Conservation (phyloP, 1,139 yeast species). For the Ogataea hybrid region DNA sequence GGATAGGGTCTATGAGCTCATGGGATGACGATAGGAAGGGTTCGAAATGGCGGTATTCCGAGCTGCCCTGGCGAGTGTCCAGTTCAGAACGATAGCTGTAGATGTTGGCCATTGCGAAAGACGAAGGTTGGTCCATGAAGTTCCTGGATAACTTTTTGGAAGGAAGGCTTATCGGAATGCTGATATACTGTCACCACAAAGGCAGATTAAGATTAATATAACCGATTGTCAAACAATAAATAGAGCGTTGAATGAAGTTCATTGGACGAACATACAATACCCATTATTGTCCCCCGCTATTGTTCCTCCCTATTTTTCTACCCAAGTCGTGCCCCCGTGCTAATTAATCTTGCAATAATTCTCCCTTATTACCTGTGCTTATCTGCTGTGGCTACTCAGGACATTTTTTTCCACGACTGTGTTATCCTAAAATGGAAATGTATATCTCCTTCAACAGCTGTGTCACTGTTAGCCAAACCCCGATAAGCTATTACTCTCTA, state of each 20-base stretch:
- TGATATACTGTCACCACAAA: slow-evolving; percentile 10
- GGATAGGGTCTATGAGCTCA: slow-evolving; percentile 7
- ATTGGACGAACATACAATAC: slow-evolving; percentile 6
- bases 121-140: slow-evolving; percentile 7
- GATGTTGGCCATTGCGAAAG: slow-evolving; percentile 4
- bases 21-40: slow-evolving; percentile 3
- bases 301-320: not conserved
- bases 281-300: not conserved
- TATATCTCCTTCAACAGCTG: not conserved
- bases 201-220: slow-evolving; percentile 6
- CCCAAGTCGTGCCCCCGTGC: not conserved
- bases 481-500: slow-evolving; percentile 4
- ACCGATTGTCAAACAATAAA: slow-evolving; percentile 8
- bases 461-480: not conserved
- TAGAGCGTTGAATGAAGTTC: slow-evolving; percentile 3
- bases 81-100: slow-evolving; percentile 6
- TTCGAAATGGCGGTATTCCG: slow-evolving; percentile 3
- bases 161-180: slow-evolving; percentile 10
- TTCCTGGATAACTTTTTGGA: slow-evolving; percentile 3
- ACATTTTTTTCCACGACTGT: slow-evolving; percentile 3
- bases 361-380: slow-evolving; percentile 1
- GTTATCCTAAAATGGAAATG: slow-evolving; percentile 4
- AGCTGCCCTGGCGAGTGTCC: slow-evolving; percentile 3
- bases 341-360: not conserved
- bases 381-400: slow-evolving; percentile 4